These are phyloP conservation scores for Talaromyces sp. DNA, from an alignment of 2,329 filamentous ascomycete genomes.

Conservation along the genomic window DNA sequence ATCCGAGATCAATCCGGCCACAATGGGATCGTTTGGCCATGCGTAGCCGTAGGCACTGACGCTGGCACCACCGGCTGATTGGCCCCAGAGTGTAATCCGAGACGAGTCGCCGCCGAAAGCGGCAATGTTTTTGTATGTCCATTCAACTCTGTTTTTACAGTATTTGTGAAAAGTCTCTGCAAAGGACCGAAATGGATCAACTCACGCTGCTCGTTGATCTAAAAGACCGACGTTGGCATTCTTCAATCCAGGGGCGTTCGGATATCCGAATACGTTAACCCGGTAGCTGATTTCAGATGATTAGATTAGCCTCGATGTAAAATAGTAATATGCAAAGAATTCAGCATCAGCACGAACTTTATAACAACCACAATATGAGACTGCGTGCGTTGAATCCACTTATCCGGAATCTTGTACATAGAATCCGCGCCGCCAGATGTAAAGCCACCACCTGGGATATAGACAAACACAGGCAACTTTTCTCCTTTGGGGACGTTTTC, in stretches of 20 bases:
- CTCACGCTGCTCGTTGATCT: slow-evolving; percentile 1
- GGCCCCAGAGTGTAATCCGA: neutral
- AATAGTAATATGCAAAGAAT: neutral
- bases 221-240: neutral
- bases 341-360: neutral
- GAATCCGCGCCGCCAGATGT: neutral
- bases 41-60: slow-evolving; percentile 9
- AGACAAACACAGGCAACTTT: neutral
- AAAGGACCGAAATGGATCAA: neutral
- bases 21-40: slow-evolving; percentile 21
- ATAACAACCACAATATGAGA: neutral
- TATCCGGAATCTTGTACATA: neutral
- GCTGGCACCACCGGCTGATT: slow-evolving; percentile 1
- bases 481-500: neutral
- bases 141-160: neutral
- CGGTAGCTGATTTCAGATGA: neutral
- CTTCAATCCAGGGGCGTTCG: neutral
- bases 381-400: slow-evolving; percentile 1
- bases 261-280: slow-evolving; percentile 1
- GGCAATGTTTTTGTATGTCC: slow-evolving; percentile 1
- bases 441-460: neutral
- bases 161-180: neutral
- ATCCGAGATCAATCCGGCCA: slow-evolving; percentile 13
- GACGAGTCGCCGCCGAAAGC: neutral
- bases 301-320: neutral